Base-by-base conservation (phyloP, 2,329 filamentous ascomycete species). In the Cytospora schulzeri region DNA sequence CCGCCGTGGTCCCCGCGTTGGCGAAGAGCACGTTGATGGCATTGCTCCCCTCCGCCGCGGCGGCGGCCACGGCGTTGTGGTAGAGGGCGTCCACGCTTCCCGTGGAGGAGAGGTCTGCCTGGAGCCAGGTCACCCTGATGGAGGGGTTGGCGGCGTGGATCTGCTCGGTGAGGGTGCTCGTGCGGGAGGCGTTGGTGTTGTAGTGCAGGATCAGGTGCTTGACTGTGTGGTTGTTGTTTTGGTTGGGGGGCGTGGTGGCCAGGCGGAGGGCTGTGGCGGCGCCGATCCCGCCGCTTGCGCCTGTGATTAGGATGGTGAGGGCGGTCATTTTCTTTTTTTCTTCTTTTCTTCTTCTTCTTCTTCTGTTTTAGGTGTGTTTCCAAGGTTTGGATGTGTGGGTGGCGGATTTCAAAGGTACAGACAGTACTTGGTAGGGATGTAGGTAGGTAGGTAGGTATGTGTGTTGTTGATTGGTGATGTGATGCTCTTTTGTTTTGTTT, bases 21-120 rank as follows among this genome's bases (percentile, higher is more conserved):
- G 57, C 60, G 57, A 66, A 64, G 28, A 66, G 48, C 17, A 66
- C 64, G 45, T 55, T 66, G 57, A 66, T 51, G 22, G 64, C 35
- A 2, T 22, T 31, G 19, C 52, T 53, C 22, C 57, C 58, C 4
- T n/a, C n/a, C n/a, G n/a, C n/a, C n/a, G n/a, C n/a, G n/a, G 60
- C 54, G 41, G 60, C 60, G 28, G 54, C 41, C 22, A 38, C 38
- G 54, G 60, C 54, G 11, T 35, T 31, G 5, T 26, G 41, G 52
- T 56, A 41, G 12, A 62, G 54, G 17, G 17, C 28, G 29, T 35
- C 52, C 24, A 62, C 60, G 12, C 29, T 48, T 3, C 28, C 41
- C n/a, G 29, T n/a, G 41, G 31, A 29, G 55, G 31, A 28, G 48
- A 66, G 60, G 56, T 66, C 60, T 11, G 64, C 64, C 45, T 60